Evolutionary conservation across 495 filamentous ascomycete genomes (phyloP), one percentile per base, ranked within the genome.

Genomic region (Hypoxylon cercidicola): DNA sequence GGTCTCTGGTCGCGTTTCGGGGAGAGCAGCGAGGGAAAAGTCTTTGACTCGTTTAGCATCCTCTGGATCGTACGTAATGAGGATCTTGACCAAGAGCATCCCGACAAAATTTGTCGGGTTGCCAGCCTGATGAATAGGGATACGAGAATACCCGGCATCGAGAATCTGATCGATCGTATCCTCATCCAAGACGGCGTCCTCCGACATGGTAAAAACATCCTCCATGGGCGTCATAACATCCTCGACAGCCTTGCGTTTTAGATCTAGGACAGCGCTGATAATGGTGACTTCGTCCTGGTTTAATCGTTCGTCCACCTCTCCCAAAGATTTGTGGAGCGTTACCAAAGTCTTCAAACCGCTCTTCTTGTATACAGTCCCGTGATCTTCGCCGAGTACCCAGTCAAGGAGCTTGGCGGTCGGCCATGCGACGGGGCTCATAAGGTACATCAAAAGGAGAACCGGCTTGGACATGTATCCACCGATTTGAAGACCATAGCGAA

Each of bases 271-370:
- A 20, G 94, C 94, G 62, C 90, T 96, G 71, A 99, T 99, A 73
- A 99, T 99, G 44, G 94, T 98, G 64, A 98, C 95, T 77, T 99
- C 95, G 72, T 99, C 95, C 62, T 97, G 89, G 71, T 96, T 97
- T 23, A 99, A 84, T 55, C 96, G 89, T 72, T 98, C 91, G 16
- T 89, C 90, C 20, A 88, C 89, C 28, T 90, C 88, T 13, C 95
- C 95, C 13, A 99, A 77, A 11, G 89, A 94, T 71, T 93, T 93
- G 79, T 99, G 95, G 1, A 99, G 82, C 0, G 93, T 97, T 10
- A 99, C 95, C 8, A 99, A 69, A 11, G 80, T 84, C 62, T 84
- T 84, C 64, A 97, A 77, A 1, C 93, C 93, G 47, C 92, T 92
- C 75, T 97, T 97, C 78, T 97, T 97, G 84, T 97, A 97, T 28